Conservation (phyloP, 805 yeast genomes). For the Wickerhamiella galacta region DNA sequence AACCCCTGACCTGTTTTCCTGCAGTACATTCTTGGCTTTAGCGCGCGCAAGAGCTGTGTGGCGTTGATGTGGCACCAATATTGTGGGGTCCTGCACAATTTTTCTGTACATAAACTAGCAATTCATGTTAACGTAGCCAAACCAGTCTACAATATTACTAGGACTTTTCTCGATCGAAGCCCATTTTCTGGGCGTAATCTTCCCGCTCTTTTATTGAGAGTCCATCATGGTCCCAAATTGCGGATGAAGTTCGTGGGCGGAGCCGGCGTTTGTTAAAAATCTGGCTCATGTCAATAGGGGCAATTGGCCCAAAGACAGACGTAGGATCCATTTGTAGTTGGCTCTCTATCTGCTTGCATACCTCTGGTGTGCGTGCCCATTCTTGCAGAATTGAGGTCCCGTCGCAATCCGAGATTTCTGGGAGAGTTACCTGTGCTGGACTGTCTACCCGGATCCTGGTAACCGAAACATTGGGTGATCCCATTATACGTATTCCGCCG, state of each 20-base stretch:
- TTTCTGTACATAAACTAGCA: too few relatives aligned
- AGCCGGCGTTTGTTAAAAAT: slow-evolving; percentile 36
- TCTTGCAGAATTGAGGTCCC: slow-evolving; percentile 32
- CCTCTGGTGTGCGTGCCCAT: slow-evolving; percentile 49
- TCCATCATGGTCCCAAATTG: slow-evolving; percentile 33
- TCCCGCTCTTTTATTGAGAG: slow-evolving; percentile 32
- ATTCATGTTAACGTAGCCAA: too few relatives aligned
- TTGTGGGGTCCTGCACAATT: too few relatives aligned
- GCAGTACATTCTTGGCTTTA: too few relatives aligned
- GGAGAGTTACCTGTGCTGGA: slow-evolving; percentile 10
- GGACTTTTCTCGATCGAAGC: too few relatives aligned
- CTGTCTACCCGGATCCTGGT: too few relatives aligned
- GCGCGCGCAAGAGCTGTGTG: too few relatives aligned
- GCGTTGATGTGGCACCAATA: too few relatives aligned
- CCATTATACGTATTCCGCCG: too few relatives aligned
- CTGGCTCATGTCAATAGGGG: slow-evolving; percentile 51
- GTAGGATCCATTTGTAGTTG: slow-evolving; percentile 45
- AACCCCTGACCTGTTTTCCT: too few relatives aligned
- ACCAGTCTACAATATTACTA: too few relatives aligned
- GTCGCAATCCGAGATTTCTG: slow-evolving; percentile 35
- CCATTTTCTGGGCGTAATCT: slow-evolving; percentile 32
- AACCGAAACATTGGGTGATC: too few relatives aligned
- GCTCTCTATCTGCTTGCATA: slow-evolving; percentile 30
- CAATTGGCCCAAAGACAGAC: slow-evolving; percentile 57
- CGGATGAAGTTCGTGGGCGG: slow-evolving; percentile 39